These are phyloP conservation scores for Ambrosia artemisiifolia DNA, from an alignment of 129 eudicot genomes.

Conservation along the genomic window DNA sequence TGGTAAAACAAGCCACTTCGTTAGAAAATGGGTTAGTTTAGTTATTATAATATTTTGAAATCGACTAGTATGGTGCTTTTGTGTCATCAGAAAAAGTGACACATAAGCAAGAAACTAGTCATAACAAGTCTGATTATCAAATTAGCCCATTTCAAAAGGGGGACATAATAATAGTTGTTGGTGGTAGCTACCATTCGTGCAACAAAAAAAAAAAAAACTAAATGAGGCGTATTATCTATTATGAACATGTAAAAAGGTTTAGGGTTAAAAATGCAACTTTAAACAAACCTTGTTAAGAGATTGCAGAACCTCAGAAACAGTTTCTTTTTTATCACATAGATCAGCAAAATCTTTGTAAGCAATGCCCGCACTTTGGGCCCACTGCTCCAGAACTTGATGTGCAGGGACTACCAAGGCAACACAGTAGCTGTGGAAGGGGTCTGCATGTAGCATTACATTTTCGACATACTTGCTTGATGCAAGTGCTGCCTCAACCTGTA, in stretches of 20 bases:
- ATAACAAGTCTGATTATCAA: neutral
- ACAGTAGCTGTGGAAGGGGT: slow-evolving; percentile 80
- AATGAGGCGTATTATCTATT: neutral
- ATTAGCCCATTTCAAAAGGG: neutral
- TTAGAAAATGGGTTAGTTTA: neutral
- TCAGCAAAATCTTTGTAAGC: slow-evolving; percentile 51
- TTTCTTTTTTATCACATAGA: slow-evolving; percentile 63
- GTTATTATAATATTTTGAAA: no score
- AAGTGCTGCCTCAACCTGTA: slow-evolving; percentile 93
- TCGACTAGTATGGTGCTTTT: no score
- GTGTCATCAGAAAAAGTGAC: neutral
- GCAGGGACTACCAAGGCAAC: slow-evolving; percentile 82
- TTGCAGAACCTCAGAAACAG: slow-evolving; percentile 69
- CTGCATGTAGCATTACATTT: slow-evolving; percentile 76
- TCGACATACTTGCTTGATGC: slow-evolving; percentile 71
- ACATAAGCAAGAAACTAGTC: neutral
- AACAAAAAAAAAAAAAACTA: neutral
- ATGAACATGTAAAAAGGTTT: neutral
- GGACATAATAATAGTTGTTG: neutral
- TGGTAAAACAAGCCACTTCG: no score
- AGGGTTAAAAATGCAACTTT: neutral
- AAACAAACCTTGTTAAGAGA: slow-evolving; percentile 69
- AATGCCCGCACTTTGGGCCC: slow-evolving; percentile 69
- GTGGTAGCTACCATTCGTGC: neutral
- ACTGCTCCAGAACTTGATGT: slow-evolving; percentile 68